Evolutionary conservation across 2,329 filamentous ascomycete species (phyloP), one percentile per base, ranked within the genome.

Genomic region (Talaromyces sp.): DNA sequence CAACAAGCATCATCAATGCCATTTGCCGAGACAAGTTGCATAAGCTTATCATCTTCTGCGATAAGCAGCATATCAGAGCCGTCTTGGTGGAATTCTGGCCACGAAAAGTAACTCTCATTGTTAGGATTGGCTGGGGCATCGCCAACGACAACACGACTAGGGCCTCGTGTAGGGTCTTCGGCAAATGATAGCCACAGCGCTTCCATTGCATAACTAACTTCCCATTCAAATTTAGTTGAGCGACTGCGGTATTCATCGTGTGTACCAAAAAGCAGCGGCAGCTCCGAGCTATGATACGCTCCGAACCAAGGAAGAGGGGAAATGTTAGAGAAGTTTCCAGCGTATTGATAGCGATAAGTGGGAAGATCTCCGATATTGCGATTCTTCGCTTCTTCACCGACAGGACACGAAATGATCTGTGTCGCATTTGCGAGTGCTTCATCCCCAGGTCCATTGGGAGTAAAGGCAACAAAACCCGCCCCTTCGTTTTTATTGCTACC

Each of bases 261-360:
- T 1, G 44, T 47, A 3, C 44, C 44, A 27, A 39, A 37, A 2
- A 47, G 8, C 19, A 47, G 8, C 3, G 44, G 44, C 4, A 47
- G 3, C 11, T 47, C 44, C 13, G 44, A 36, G 20, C 19, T 24
- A 22, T 47, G 44, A 20, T 35, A 47, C 3, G 44, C 32, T 1
- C 44, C 44, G 9, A 37, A 24, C 44, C 44, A 47, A 2, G 27
- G 14, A 8, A 50, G 13, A 27, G 52, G 52, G 4, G 48, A 51
- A 17, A 77, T 64, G 52, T 78, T 77, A 19, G 71, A 64, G 56
- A 74, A 77, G 47, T 73, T 72, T 29, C 73, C 74, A 3, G 68
- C 65, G 46, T 75, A 75, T 35, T 70, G 62, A 57, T 74, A 76
- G 16, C 73, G 71, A 57, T 70, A 77, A 1, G 74, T 73, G 3